These are phyloP conservation scores for Fonsecaea monophora DNA, from an alignment of 2,329 filamentous ascomycete species.

Conservation along the genomic window DNA sequence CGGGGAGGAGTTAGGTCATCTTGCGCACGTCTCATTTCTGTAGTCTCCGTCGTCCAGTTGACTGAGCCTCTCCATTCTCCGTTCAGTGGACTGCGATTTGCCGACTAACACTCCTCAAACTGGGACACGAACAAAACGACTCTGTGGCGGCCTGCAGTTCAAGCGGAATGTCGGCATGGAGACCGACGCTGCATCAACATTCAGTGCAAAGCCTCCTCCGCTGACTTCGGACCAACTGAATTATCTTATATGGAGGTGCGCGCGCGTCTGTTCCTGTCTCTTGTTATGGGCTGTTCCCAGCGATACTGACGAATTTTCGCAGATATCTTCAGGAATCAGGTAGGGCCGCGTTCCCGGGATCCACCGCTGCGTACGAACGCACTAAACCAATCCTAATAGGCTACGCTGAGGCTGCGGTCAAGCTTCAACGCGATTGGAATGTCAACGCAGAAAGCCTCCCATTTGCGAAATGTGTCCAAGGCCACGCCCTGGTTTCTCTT, in stretches of 20 bases:
- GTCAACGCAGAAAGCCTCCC: conserved; percentile 66
- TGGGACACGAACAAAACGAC: conserved; percentile 14
- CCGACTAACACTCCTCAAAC: not conserved
- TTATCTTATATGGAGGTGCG: conserved; percentile 71
- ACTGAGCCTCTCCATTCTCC: not conserved
- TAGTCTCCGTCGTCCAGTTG: not conserved
- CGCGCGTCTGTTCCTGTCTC: conserved; percentile 38
- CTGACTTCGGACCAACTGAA: conserved; percentile 69
- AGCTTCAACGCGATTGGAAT: conserved; percentile 68
- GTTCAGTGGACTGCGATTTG: not conserved
- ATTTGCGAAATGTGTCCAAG: conserved; percentile 65
- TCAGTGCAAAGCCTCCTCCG: conserved; percentile 45
- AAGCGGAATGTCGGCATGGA: conserved; percentile 41
- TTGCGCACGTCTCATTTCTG: conserved; percentile 3
- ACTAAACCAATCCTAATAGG: conserved; percentile 46
- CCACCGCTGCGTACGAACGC: conserved; percentile 29
- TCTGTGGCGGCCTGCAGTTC: conserved; percentile 23
- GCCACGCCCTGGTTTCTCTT: conserved; percentile 65
- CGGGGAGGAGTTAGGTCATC: conserved; percentile 6
- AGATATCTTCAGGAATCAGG: conserved; percentile 64
- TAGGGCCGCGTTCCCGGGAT: conserved; percentile 44
- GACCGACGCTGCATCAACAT: conserved; percentile 37
- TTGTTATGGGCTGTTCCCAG: not conserved
- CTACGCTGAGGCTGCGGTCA: conserved; percentile 65
- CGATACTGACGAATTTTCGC: conserved; percentile 35